Percentiles rank a stretch among this genome's conserved stretches.
Conservation (phyloP, 2,329 filamentous ascomycete genomes). For the Xylaria polymorpha region DNA sequence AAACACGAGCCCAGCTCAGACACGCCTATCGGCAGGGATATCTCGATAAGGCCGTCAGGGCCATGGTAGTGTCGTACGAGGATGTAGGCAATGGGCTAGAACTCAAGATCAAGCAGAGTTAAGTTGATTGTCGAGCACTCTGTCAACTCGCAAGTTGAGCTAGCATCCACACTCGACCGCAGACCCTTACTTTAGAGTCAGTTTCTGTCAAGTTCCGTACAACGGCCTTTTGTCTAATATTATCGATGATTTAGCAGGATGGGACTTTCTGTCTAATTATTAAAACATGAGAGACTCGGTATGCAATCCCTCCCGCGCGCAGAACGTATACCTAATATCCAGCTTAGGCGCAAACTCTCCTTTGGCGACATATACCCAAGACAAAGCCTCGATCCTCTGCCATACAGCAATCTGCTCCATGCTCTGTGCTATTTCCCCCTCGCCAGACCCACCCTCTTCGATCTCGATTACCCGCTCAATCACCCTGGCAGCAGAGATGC, state of each 20-base stretch:
- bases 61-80: slow-evolving; percentile 36
- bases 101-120: slow-evolving; percentile 23
- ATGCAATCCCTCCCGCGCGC: slow-evolving; percentile 42
- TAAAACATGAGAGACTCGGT: slow-evolving; percentile 41
- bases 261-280: slow-evolving; percentile 3
- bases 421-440: slow-evolving; percentile 31
- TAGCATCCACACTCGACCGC: not conserved
- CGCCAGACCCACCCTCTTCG: slow-evolving; percentile 47
- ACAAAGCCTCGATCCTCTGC: slow-evolving; percentile 49
- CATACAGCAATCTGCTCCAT: slow-evolving; percentile 47
- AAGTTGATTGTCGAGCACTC: not conserved
- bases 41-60: slow-evolving; percentile 30
- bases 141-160: not conserved
- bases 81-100: slow-evolving; percentile 39
- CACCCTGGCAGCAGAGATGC: slow-evolving; percentile 46
- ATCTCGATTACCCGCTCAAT: slow-evolving; percentile 53
- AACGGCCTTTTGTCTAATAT: slow-evolving; percentile 1
- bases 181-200: not conserved
- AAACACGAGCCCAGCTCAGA: slow-evolving; percentile 39
- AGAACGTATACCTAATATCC: slow-evolving; percentile 51
- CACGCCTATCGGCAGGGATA: slow-evolving; percentile 37
- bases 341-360: slow-evolving; percentile 41
- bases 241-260: slow-evolving; percentile 6
- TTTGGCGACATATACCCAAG: slow-evolving; percentile 40
- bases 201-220: slow-evolving; percentile 6